These are phyloP conservation scores for Scleroderma bovista DNA, from an alignment of 768 basidiomycete genomes.

Conservation along the genomic window DNA sequence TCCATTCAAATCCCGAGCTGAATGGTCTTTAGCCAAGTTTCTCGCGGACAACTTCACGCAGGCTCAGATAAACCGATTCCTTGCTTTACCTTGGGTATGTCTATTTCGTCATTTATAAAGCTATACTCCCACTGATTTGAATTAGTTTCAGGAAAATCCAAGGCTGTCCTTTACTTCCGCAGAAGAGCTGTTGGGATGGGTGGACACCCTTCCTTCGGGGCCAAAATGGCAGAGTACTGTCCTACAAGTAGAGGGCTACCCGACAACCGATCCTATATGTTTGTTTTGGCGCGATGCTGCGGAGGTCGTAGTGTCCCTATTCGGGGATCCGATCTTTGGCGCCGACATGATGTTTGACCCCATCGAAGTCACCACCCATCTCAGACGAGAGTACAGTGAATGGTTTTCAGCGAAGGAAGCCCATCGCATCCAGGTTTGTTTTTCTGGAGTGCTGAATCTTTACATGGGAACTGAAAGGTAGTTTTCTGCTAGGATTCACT, in stretches of 20 bases:
- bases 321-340: constrained; percentile 15
- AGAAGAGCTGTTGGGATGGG: constrained; percentile 14
- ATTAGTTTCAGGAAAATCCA: neutral
- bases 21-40: neutral
- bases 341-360: neutral
- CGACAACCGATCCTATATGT: constrained; percentile 13
- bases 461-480: neutral
- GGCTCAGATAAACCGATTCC: neutral
- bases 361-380: neutral
- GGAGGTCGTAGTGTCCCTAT: constrained; percentile 16
- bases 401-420: neutral
- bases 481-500: neutral
- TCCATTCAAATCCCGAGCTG: neutral
- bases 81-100: neutral
- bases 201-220: constrained; percentile 17
- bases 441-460: neutral
- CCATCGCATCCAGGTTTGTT: neutral
- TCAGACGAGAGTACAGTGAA: neutral
- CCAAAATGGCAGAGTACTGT: constrained; percentile 15
- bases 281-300: constrained; percentile 22
- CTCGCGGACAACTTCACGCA: neutral
- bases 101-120: neutral
- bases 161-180: constrained; percentile 14
- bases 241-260: constrained; percentile 2
- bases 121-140: neutral